phyloP scores from a whole-genome alignment of 495 filamentous ascomycete species.

The Chaetomium tenue region DNA sequence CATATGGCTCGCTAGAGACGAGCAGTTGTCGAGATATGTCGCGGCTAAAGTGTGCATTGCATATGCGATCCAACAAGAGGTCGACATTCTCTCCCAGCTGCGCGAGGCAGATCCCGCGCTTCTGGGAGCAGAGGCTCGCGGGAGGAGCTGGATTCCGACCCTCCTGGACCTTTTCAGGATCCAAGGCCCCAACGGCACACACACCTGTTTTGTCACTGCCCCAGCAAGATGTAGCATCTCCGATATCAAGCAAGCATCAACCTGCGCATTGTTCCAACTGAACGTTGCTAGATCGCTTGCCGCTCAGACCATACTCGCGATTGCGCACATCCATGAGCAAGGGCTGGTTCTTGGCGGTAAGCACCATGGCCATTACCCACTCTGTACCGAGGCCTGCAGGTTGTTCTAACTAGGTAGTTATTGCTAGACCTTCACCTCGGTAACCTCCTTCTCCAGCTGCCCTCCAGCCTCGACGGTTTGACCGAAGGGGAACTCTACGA shows the following conservation, averaged over 20 bases:
- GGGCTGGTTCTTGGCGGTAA: conserved; percentile 40
- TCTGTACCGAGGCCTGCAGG: too few relatives aligned
- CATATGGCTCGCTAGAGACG: conserved; percentile 45
- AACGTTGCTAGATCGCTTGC: conserved; percentile 44
- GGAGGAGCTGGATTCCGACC: conserved; percentile 29
- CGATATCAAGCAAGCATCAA: conserved; percentile 35
- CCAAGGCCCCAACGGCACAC: conserved; percentile 46
- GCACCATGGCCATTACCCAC: too few relatives aligned
- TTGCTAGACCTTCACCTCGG: conserved; percentile 36
- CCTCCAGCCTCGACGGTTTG: conserved; percentile 34
- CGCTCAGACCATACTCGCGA: conserved; percentile 40
- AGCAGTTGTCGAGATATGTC: conserved; percentile 24
- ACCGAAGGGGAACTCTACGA: conserved; percentile 36
- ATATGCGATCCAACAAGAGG: conserved; percentile 12
- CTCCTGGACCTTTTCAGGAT: conserved; percentile 46
- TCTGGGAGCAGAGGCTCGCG: not conserved
- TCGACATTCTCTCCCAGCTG: conserved; percentile 20
- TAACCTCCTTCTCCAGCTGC: conserved; percentile 42
- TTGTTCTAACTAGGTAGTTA: too few relatives aligned
- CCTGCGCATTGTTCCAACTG: conserved; percentile 40
- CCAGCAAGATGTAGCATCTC: conserved; percentile 35
- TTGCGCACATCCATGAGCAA: conserved; percentile 39
- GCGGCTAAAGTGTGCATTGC: conserved; percentile 35
- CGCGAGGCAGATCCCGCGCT: not conserved
- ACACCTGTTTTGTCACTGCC: conserved; percentile 43